phyloP scores from a whole-genome alignment of 2,329 filamentous ascomycete species.

The Parascedosporium putredinis region DNA sequence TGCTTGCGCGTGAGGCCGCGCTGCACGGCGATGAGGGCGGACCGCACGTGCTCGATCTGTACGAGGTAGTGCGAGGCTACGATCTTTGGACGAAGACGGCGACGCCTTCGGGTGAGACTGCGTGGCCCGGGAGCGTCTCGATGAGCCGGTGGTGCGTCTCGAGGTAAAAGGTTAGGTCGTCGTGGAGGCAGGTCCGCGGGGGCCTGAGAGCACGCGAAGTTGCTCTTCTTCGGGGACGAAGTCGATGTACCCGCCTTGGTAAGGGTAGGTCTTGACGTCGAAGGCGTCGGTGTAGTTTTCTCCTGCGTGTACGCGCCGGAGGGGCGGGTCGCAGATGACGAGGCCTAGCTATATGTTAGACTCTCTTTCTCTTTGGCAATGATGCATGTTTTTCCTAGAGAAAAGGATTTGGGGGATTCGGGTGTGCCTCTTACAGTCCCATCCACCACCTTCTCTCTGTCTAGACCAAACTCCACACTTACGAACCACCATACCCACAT shows the following conservation, averaged over 20 bases:
- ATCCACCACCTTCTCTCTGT: slow-evolving; percentile 10
- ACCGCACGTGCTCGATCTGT: slow-evolving; percentile 15
- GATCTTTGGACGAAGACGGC: slow-evolving; percentile 16
- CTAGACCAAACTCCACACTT: slow-evolving; percentile 16
- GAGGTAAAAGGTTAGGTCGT: slow-evolving; percentile 17
- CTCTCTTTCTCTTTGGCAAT: too few species aligned
- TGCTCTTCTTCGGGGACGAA: slow-evolving; percentile 15
- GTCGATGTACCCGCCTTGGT: slow-evolving; percentile 17
- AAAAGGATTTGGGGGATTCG: not conserved
- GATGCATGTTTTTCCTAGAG: not conserved
- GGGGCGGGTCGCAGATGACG: slow-evolving; percentile 15
- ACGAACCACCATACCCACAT: slow-evolving; percentile 14
- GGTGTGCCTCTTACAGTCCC: slow-evolving; percentile 13
- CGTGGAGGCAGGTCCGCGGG: slow-evolving; percentile 13
- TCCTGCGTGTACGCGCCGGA: slow-evolving; percentile 11
- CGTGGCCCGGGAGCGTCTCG: not conserved
- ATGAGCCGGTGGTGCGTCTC: slow-evolving; percentile 11
- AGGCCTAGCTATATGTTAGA: slow-evolving; percentile 10
- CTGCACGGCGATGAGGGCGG: slow-evolving; percentile 14
- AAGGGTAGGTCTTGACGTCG: slow-evolving; percentile 11
- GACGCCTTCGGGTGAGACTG: slow-evolving; percentile 7
- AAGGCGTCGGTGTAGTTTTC: slow-evolving; percentile 10
- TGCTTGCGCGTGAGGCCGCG: slow-evolving; percentile 16
- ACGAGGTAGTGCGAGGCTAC: slow-evolving; percentile 16
- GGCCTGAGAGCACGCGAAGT: slow-evolving; percentile 12